Base-by-base conservation (phyloP, 352 stramenopile genomes). In the Blastocystis sp. region DNA sequence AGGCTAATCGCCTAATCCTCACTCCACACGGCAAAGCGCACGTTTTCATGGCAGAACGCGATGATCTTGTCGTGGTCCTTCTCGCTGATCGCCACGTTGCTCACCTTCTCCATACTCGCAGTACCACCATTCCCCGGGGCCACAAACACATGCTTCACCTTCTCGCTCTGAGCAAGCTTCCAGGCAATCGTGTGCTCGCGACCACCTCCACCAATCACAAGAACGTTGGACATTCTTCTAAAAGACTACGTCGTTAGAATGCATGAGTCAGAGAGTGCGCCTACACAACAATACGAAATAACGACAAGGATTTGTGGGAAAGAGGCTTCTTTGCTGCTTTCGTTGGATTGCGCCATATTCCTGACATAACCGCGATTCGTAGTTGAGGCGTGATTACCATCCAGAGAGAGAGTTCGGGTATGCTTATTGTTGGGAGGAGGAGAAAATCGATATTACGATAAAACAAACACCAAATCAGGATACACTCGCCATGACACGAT, bases 161-260 rank as follows among this genome's bases (percentile, higher is more conserved):
- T 76, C 62, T 89, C 68, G 91, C 92, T 62, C 92, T 93, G 93
- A 38, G 94, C 93, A 57, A 98, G 90, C 90, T 96, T 97, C 92
- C 94, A 95, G 1, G 94, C 94, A 70, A 98, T 96, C n/a, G 95
- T 92, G 89, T 98, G 95, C 89, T 98, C 95, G 38, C 95, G 92
- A 69, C 95, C 95, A 68, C 95, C 95, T 88, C 92, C 92, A 80
- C 95, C 95, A 9, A 98, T 91, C 28, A 98, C 93, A 45, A 98
- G 91, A 66, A 98, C 93, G 63, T 74, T 87, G 17, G 76, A 89
- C 69, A 87, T 89, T 88, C 38, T 81, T 38, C 74, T 62, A 70
- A 84, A 84, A 69, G 34, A 84, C 74, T 84, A 84, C 21, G 28
- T 1, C 19, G 45, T 74, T 34, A 74, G 64, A 43, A 74, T n/a